Evolutionary conservation across 2,329 filamentous ascomycete species (phyloP).

Genomic region (Talaromyces sp.): DNA sequence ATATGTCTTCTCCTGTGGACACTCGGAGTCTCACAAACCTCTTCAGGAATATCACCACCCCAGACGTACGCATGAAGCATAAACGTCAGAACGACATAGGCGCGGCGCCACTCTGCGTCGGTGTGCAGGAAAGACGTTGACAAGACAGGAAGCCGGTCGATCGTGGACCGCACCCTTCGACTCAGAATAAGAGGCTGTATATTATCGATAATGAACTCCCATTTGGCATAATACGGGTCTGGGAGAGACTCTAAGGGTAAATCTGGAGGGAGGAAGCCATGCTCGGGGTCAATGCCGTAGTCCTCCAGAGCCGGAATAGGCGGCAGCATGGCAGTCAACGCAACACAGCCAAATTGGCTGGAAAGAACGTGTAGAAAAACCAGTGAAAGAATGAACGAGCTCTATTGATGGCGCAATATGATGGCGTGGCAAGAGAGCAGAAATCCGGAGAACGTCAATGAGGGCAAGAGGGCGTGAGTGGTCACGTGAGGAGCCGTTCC

Average conservation of each 20-base stretch:
- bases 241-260: slow-evolving; percentile 74
- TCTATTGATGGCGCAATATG: neutral
- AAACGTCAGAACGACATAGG: slow-evolving; percentile 73
- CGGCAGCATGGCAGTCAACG: slow-evolving; percentile 34
- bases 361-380: neutral
- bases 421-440: neutral
- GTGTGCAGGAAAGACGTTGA: slow-evolving; percentile 75
- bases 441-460: neutral
- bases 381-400: neutral
- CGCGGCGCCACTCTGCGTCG: slow-evolving; percentile 85
- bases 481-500: slow-evolving; percentile 5
- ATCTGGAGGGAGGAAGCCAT: slow-evolving; percentile 83
- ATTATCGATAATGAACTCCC: slow-evolving; percentile 82
- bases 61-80: slow-evolving; percentile 84
- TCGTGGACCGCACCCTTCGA: slow-evolving; percentile 70
- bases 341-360: neutral
- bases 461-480: slow-evolving; percentile 4
- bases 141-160: slow-evolving; percentile 76
- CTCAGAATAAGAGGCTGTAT: slow-evolving; percentile 82
- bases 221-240: slow-evolving; percentile 88
- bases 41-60: slow-evolving; percentile 69
- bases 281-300: slow-evolving; percentile 59
- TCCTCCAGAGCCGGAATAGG: slow-evolving; percentile 55
- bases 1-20: neutral
- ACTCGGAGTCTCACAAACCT: slow-evolving; percentile 44